phyloP scores from a whole-genome alignment of 495 filamentous ascomycete species.

The Parmelia sp. region DNA sequence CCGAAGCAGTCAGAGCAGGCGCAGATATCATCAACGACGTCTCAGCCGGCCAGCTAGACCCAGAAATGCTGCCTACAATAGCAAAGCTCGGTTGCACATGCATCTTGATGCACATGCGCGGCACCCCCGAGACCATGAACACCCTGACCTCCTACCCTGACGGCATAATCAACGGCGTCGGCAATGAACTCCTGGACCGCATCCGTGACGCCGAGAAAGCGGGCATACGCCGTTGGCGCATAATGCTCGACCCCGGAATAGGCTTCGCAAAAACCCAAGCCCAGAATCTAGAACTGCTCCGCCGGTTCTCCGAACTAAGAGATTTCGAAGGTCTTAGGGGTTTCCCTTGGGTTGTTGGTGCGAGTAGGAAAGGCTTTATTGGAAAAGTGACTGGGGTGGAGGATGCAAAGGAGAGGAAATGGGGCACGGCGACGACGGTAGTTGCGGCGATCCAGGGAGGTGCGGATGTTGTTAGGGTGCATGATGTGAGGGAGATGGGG shows the following conservation, averaged over 20 bases:
- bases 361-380: slow-evolving; percentile 86
- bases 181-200: slow-evolving; percentile 59
- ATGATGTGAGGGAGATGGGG: slow-evolving; percentile 88
- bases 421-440: slow-evolving; percentile 86
- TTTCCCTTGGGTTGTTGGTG: slow-evolving; percentile 84
- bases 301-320: slow-evolving; percentile 57
- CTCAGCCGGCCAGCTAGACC: slow-evolving; percentile 72
- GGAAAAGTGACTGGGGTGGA: slow-evolving; percentile 75
- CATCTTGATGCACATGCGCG: slow-evolving; percentile 94
- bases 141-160: slow-evolving; percentile 60
- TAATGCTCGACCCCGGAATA: slow-evolving; percentile 88
- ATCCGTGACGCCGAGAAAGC: slow-evolving; percentile 73
- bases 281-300: slow-evolving; percentile 76
- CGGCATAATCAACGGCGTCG: slow-evolving; percentile 66
- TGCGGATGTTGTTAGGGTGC: slow-evolving; percentile 89
- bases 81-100: slow-evolving; percentile 75
- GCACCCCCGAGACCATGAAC: slow-evolving; percentile 78
- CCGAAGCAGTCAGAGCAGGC: slow-evolving; percentile 69
- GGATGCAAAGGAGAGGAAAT: slow-evolving; percentile 56
- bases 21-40: slow-evolving; percentile 96
- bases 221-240: slow-evolving; percentile 84
- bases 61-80: slow-evolving; percentile 73
- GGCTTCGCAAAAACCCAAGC: slow-evolving; percentile 81
- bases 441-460: slow-evolving; percentile 84
- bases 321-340: slow-evolving; percentile 56